Conservation (phyloP, 1,139 yeast species). For the Zygosaccharomyces pseudobailii region DNA sequence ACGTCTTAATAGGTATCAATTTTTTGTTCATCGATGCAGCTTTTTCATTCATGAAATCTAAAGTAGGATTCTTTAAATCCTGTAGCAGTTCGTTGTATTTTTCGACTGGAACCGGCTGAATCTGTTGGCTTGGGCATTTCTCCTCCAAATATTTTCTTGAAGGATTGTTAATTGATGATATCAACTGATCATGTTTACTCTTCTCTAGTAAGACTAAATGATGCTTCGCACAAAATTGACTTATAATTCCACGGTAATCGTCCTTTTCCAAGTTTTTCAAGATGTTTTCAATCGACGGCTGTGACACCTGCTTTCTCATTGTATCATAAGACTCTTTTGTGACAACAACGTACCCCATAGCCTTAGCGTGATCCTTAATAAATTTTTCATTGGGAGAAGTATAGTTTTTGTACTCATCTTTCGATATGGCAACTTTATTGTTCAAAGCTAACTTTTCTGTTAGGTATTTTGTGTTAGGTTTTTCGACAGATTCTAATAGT, state of each 20-base stretch:
- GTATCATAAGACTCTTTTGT: conserved; percentile 1
- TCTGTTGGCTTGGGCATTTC: conserved; percentile 28
- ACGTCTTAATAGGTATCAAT: conserved; percentile 11
- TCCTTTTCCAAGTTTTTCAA: conserved; percentile 1
- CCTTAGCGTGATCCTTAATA: conserved; percentile 9
- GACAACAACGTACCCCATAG: conserved; percentile 6
- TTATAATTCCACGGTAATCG: conserved; percentile 1
- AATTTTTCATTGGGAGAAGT: neutral
- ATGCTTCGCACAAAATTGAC: conserved; percentile 3
- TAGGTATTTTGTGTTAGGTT: conserved; percentile 23
- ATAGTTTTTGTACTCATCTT: conserved; percentile 1
- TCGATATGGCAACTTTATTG: neutral
- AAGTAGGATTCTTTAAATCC: conserved; percentile 24
- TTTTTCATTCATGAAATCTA: conserved; percentile 13
- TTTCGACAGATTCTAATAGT: conserved; percentile 11
- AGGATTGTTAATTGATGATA: conserved; percentile 19
- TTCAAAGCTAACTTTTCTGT: conserved; percentile 13
- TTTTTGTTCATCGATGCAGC: conserved; percentile 4
- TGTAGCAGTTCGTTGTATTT: conserved; percentile 14
- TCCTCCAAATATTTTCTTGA: conserved; percentile 31
- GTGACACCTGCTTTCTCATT: conserved; percentile 2
- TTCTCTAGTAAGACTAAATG: conserved; percentile 4
- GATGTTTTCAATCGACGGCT: conserved; percentile 4
- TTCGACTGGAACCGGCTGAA: conserved; percentile 5
- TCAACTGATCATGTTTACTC: conserved; percentile 4